Conservation (phyloP, 2,329 filamentous ascomycete species). For the Xylaria sp. region DNA sequence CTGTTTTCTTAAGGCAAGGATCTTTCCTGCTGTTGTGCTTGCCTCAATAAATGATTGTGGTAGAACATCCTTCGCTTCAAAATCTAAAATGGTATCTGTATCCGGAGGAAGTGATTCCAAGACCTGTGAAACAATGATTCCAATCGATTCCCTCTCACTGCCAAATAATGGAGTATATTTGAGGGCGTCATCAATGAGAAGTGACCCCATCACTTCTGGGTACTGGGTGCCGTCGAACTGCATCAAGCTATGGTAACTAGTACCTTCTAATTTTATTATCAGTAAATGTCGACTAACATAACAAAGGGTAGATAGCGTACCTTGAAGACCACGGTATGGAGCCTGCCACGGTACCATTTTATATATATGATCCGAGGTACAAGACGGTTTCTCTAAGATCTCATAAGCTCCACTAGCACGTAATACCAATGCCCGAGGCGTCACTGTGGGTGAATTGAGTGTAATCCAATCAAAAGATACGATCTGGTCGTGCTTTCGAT, state of each 20-base stretch:
- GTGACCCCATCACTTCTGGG: slow-evolving; percentile 63
- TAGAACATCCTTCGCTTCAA: slow-evolving; percentile 52
- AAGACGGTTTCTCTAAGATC: slow-evolving; percentile 70
- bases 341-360: slow-evolving; percentile 71
- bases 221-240: slow-evolving; percentile 67
- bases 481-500: slow-evolving; percentile 68
- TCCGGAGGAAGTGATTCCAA: slow-evolving; percentile 53
- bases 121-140: slow-evolving; percentile 56
- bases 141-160: slow-evolving; percentile 58
- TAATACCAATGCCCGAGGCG: slow-evolving; percentile 68
- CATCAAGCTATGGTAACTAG: slow-evolving; percentile 67
- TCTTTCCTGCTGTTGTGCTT: slow-evolving; percentile 60
- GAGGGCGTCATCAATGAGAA: slow-evolving; percentile 65
- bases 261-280: slow-evolving; percentile 55
- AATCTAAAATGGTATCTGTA: slow-evolving; percentile 52
- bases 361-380: slow-evolving; percentile 67
- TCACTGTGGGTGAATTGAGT: slow-evolving; percentile 64
- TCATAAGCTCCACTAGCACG: slow-evolving; percentile 71
- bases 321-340: slow-evolving; percentile 67
- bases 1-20: slow-evolving; percentile 58
- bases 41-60: slow-evolving; percentile 58
- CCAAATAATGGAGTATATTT: slow-evolving; percentile 69
- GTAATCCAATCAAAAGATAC: slow-evolving; percentile 77
- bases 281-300: slow-evolving; percentile 39
- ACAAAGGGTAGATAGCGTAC: slow-evolving; percentile 49